Evolutionary conservation across 306 rosid species (phyloP).

Genomic region (Benincasa hispida): DNA sequence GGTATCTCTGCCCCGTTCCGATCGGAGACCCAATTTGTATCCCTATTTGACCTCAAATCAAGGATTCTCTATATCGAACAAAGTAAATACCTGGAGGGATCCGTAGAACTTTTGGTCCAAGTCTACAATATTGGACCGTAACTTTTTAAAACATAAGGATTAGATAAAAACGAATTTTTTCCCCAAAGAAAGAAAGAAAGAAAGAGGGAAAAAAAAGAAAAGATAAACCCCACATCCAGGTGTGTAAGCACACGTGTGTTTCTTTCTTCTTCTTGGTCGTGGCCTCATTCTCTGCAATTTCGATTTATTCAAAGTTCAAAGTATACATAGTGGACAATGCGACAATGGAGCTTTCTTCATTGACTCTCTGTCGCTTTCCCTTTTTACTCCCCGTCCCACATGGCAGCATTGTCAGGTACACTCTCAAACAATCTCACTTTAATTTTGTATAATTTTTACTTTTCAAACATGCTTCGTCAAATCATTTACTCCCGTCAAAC

Average conservation of each 20-base stretch:
- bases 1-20: no score
- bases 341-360: neutral
- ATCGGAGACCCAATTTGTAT: no score
- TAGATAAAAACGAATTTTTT: no score
- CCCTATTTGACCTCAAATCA: no score
- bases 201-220: no score
- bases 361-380: neutral
- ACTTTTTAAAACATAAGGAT: no score
- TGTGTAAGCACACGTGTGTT: conserved; percentile 7
- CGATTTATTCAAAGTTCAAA: neutral
- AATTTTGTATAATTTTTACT: neutral
- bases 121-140: no score
- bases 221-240: neutral
- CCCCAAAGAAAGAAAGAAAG: no score
- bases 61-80: no score
- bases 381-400: neutral
- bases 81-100: no score
- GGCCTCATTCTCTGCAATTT: neutral
- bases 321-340: neutral
- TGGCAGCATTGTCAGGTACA: neutral
- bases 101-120: no score
- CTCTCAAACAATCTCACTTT: neutral
- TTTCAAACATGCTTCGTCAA: neutral
- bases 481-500: conserved; percentile 3
- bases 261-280: neutral